Evolutionary conservation across 164 flowering plant genomes (phyloP), one percentile per base, ranked within the genome.

Genomic region (Liquidambar formosana): DNA sequence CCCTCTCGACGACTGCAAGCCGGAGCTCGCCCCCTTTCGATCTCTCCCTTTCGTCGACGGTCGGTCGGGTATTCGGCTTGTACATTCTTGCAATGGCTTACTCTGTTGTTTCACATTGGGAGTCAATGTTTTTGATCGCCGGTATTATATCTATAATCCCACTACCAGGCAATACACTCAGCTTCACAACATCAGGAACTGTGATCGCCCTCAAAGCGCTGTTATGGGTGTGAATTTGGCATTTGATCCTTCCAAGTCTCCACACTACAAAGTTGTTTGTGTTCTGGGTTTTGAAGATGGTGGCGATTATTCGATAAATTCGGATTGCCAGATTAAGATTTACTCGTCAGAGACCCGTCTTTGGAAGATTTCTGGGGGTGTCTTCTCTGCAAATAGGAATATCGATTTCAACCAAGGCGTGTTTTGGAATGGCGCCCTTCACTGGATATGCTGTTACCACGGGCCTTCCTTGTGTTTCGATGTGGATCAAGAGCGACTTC

Each of bases 71-170:
- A 43, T 66, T n/a, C 18, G 28, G 9, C 63, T 77, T 52, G 9
- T 73, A 23, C 80, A 77, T 10, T 77, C 80, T 5, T 70, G 74
- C 22, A 66, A 70, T 13, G 80, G 76, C 19, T 44, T 70, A 33
- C 6, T 33, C 8, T 22, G 69, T 2, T 76, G 79, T 21, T 25
- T 51, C 23, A 57, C 61, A 51, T 0, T 19, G 10, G 22, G 27
- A 8, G 15, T 12, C 16, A 46, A 41, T 47, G 57, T 9, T 0
- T 3, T 2, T 10, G 1, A 44, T 1, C 25, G 44, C 12, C 44
- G 27, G 27, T 76, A 51, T 45, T 72, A 68, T 41, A 33, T 76
- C 27, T 68, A 72, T 58, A 72, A 76, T 18, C 79, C 76, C 0
- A 52, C 79, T 0, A 76, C 79, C 1, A 72, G 60, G 12, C 66